phyloP scores from a whole-genome alignment of 2,329 filamentous ascomycete genomes.

The Ascochyta fabae region DNA sequence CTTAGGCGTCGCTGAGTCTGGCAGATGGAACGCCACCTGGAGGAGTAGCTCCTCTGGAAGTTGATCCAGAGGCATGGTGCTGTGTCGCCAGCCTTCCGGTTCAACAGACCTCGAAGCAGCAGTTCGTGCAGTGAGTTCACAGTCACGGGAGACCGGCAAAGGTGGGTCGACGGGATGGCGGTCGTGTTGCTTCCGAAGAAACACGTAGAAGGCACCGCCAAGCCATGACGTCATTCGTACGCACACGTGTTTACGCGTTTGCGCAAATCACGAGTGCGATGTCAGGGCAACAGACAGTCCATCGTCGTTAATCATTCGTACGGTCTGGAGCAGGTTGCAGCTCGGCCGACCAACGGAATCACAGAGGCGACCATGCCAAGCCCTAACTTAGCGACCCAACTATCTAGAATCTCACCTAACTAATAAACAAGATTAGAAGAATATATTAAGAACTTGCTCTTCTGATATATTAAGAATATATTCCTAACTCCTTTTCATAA shows the following conservation, averaged over 20 bases:
- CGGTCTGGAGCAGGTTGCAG: too few species aligned
- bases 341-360: too few species aligned
- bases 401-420: too few species aligned
- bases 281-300: too few species aligned
- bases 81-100: not conserved
- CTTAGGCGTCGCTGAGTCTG: slow-evolving; percentile 16
- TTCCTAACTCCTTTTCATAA: too few species aligned
- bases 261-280: too few species aligned
- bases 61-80: slow-evolving; percentile 3
- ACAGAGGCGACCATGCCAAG: too few species aligned
- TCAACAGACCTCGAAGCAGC: not conserved
- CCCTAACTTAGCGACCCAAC: too few species aligned
- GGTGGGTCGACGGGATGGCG: not conserved
- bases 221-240: not conserved
- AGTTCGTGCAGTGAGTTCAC: not conserved
- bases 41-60: slow-evolving; percentile 33
- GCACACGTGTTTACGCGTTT: not conserved
- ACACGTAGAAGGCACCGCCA: not conserved
- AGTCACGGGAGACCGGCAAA: not conserved
- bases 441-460: too few species aligned
- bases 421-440: too few species aligned
- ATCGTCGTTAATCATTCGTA: too few species aligned
- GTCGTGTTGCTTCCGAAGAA: not conserved
- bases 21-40: slow-evolving; percentile 22
- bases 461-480: too few species aligned